Base-by-base conservation (phyloP, 495 filamentous ascomycete genomes). In the Talaromyces proteolyticus region DNA sequence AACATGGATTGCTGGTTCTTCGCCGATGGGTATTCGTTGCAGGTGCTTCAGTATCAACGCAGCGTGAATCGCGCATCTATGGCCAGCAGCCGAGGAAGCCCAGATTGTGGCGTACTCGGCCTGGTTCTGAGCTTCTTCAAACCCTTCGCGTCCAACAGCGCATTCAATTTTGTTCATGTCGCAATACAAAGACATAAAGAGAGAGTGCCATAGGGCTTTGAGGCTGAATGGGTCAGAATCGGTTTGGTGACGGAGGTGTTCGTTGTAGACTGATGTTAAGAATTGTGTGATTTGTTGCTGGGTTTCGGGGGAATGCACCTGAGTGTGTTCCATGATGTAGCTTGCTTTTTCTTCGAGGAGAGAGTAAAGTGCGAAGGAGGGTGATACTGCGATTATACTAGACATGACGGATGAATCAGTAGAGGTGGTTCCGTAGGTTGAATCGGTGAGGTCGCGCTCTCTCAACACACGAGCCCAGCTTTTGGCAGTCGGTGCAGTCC, bases 181-280 rank as follows among this genome's bases (percentile, higher is more conserved):
- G 8, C 55, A 52, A 51, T 64, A 65, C 0, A 69, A 45, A 16
- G 45, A 52, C 43, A 69, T 66, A 52, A 63, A 69, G 3, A 62
- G 53, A 1, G 57, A 53, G 34, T 71, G 68, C 68, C 68, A 71
- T 19, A 71, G 55, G 14, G 69, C 57, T 21, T 58, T 57, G 6
- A 71, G 56, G 49, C 53, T 55, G 25, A 61, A 60, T 21, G 58
- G 49, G 22, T 66, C 63, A 22, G 46, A 23, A 1, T 51, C 47
- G 10, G 21, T 50, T 1, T 12, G 12, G n/a, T 18, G n/a, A 16
- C 12, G 17, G 42, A 53, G 44, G 14, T 54, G 49, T 4, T 44
- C 25, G 25, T 47, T 49, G 25, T 62, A 62, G 40, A 42, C 51
- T 7, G 21, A 55, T 41, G 26, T 52, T 41, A n/a, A 57, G 57